Evolutionary conservation across 2,329 filamentous ascomycete species (phyloP), one percentile per base, ranked within the genome.

Genomic region (Claviceps fusiformis): DNA sequence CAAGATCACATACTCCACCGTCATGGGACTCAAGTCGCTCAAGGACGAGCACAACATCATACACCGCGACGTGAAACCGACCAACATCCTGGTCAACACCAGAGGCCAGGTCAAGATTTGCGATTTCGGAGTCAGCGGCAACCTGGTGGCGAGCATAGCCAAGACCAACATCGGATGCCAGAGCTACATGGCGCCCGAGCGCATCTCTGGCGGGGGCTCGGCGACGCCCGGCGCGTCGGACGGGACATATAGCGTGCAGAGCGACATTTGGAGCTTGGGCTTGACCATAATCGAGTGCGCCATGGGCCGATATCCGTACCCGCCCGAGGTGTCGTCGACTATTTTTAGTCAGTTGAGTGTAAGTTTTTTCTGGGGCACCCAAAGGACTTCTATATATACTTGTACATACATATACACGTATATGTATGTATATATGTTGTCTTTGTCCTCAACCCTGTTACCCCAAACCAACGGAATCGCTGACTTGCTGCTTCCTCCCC

Each of bases 41-140:
- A 98, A 98, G 69, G 93, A 98, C 59, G 90, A 96, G 58, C 93
- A 98, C 75, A 97, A 95, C 71, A 98, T 98, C 70, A 98, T 98
- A 61, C 93, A 98, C 68, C 86, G 93, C 60, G 93, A 98, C 66
- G 93, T 98, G 60, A 98, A 98, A 70, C 93, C 93, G 1, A 98
- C 93, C n/a, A 98, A 98, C 64, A 96, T 98, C 57, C 77, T 98
- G 1, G 83, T 89, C 68, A 98, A 97, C 70, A 87, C 85, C 2
- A 80, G 80, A 46, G 93, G 93, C 1, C 90, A 96, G 66, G 79
- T 97, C 75, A 98, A 98, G 73, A 95, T 98, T 56, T 98, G 93
- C 71, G 93, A 98, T 70, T 98, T 98, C 68, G 93, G 93, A 55
- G 93, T 98, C 55, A 95, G 88, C 61, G 93, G 93, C 54, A 98